A percentile compares a stretch with the other conserved stretches of the same genome.
Evolutionary conservation across 2,329 filamentous ascomycete species (phyloP).

Genomic region (Epichloe gansuensis): DNA sequence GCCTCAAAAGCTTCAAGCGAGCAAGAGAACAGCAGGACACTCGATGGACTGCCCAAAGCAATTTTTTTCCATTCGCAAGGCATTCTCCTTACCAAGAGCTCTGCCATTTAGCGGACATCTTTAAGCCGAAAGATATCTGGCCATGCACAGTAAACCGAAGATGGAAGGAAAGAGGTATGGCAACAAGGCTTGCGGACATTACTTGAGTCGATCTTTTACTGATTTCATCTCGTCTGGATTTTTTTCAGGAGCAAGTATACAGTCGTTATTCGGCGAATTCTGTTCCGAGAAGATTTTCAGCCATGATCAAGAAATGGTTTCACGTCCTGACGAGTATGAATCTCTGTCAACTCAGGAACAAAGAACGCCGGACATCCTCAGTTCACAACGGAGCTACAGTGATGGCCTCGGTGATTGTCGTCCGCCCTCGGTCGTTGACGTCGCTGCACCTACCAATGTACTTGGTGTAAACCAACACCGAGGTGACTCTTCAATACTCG

Average conservation of each 20-base stretch:
- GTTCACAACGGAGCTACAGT: background rate
- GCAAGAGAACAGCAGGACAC: background rate
- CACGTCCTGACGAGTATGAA: background rate
- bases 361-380: background rate
- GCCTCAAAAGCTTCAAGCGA: background rate
- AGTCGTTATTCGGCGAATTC: conserved; percentile 55
- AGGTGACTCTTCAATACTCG: background rate
- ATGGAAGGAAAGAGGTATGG: conserved; percentile 46
- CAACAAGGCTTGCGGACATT: background rate
- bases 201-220: background rate
- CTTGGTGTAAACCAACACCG: background rate
- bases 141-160: conserved; percentile 63
- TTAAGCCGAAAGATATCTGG: conserved; percentile 65
- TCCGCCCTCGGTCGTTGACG: background rate
- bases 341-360: background rate
- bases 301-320: conserved; percentile 52
- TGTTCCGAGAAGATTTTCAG: conserved; percentile 51
- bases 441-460: background rate
- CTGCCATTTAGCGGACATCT: conserved; percentile 52
- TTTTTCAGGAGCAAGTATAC: conserved; percentile 43
- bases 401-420: background rate
- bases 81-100: conserved; percentile 81
- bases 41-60: conserved; percentile 22
- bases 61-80: conserved; percentile 73
- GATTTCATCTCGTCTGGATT: background rate